A percentile compares a stretch with the other conserved stretches of the same genome.
Conservation (phyloP, 768 basidiomycete species). For the Boletus eberwhitei region DNA sequence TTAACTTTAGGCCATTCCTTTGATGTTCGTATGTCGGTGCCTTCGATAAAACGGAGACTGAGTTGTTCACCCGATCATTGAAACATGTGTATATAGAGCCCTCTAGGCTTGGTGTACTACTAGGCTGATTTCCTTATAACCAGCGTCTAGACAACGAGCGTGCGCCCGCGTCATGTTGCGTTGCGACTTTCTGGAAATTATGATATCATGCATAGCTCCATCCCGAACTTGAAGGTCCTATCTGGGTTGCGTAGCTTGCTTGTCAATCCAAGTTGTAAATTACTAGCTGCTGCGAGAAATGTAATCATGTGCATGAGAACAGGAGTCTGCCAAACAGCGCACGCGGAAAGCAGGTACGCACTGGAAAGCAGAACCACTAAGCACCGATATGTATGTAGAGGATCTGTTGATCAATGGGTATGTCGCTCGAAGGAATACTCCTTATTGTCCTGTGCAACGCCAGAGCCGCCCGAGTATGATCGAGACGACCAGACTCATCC, state of each 20-base stretch:
- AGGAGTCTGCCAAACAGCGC: too few species aligned
- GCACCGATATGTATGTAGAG: constrained; percentile 2
- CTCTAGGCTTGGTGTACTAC: neutral
- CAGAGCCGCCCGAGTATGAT: neutral
- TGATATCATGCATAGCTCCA: too few species aligned
- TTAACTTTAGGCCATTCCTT: neutral
- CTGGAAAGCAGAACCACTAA: neutral
- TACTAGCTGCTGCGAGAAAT: too few species aligned
- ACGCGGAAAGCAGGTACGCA: too few species aligned
- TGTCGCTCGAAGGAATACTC: neutral
- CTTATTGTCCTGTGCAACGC: constrained; percentile 3
- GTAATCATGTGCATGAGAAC: too few species aligned
- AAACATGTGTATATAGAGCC: neutral
- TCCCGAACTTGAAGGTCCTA: too few species aligned
- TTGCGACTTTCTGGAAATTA: too few species aligned
- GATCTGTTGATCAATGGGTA: constrained; percentile 2
- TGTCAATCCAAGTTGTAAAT: too few species aligned
- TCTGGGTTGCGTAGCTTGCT: too few species aligned
- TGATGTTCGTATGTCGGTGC: neutral
- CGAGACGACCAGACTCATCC: neutral
- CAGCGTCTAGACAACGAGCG: too few species aligned
- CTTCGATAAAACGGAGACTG: neutral
- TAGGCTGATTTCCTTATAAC: too few species aligned
- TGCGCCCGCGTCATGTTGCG: too few species aligned
- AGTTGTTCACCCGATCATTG: neutral